phyloP scores from a whole-genome alignment of 129 eudicot genomes.

The Calendula officinalis region DNA sequence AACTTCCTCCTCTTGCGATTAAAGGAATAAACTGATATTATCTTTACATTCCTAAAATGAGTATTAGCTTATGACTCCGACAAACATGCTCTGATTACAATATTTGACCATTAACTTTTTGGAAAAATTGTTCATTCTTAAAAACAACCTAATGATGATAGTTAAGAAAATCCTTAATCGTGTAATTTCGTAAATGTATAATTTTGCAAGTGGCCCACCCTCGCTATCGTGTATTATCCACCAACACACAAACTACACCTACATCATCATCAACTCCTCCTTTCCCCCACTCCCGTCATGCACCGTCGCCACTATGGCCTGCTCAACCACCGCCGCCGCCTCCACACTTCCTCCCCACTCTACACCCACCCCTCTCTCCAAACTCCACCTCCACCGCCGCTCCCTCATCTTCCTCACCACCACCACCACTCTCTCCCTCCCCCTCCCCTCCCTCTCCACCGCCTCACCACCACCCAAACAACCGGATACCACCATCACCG shows the following conservation, averaged over 20 bases:
- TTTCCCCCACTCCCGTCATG: constrained; percentile 39
- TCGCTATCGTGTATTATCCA: constrained; percentile 24
- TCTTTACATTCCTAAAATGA: too few relatives aligned
- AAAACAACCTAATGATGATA: not conserved
- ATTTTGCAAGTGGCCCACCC: constrained; percentile 17
- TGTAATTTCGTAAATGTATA: not conserved
- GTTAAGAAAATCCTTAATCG: not conserved
- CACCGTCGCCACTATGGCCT: constrained; percentile 45
- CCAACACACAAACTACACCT: constrained; percentile 34
- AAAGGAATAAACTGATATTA: too few relatives aligned
- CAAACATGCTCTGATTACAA: too few relatives aligned
- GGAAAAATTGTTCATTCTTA: not conserved
- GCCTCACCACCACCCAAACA: constrained; percentile 38
- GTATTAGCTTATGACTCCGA: too few relatives aligned
- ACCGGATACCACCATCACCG: constrained; percentile 89
- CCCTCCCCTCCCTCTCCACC: constrained; percentile 37
- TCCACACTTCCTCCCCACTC: constrained; percentile 27
- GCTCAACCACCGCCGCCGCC: constrained; percentile 35
- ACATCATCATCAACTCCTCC: constrained; percentile 26
- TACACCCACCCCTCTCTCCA: constrained; percentile 17
- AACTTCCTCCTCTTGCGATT: too few relatives aligned
- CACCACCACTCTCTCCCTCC: constrained; percentile 43
- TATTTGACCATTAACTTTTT: too few relatives aligned
- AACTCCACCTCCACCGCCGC: constrained; percentile 74
- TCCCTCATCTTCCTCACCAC: constrained; percentile 69